Conservation (phyloP, 805 yeast species). For the Tetrapisispora taiwanensis region DNA sequence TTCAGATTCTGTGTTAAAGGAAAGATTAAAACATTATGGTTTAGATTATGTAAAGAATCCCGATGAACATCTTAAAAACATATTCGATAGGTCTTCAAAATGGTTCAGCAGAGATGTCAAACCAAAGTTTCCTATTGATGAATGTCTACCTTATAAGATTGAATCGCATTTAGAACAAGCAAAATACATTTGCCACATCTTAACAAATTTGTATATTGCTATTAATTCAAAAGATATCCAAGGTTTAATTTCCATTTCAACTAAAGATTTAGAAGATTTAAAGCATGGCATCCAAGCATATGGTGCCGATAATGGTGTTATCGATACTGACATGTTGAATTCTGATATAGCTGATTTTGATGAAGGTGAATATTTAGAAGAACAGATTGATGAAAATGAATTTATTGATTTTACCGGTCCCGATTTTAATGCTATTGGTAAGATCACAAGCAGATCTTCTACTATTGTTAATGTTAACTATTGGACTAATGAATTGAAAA, state of each 20-base stretch:
- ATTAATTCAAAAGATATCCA: slow-evolving; percentile 60
- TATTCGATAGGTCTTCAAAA: slow-evolving; percentile 28
- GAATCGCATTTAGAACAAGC: slow-evolving; percentile 61
- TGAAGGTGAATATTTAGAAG: slow-evolving; percentile 32
- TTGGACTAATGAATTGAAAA: slow-evolving; percentile 76
- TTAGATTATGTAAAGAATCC: slow-evolving; percentile 41
- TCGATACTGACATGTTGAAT: slow-evolving; percentile 32
- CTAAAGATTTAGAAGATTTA: slow-evolving; percentile 48
- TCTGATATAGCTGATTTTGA: slow-evolving; percentile 35
- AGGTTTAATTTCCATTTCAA: slow-evolving; percentile 55
- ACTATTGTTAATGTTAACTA: slow-evolving; percentile 60
- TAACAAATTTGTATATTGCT: slow-evolving; percentile 67
- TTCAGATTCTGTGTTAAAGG: slow-evolving; percentile 16
- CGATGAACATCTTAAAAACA: slow-evolving; percentile 23
- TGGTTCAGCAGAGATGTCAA: slow-evolving; percentile 30
- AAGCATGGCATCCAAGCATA: slow-evolving; percentile 32
- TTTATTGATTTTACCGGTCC: slow-evolving; percentile 28
- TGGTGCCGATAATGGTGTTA: slow-evolving; percentile 43
- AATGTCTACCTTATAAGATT: slow-evolving; percentile 58
- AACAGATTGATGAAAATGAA: slow-evolving; percentile 18
- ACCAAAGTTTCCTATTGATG: slow-evolving; percentile 26
- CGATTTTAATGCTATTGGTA: slow-evolving; percentile 37
- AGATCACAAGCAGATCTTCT: slow-evolving; percentile 51
- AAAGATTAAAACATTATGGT: slow-evolving; percentile 33
- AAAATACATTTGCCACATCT: slow-evolving; percentile 63